Percentiles rank a stretch among this genome's conserved stretches.
phyloP scores from a whole-genome alignment of 164 flowering plant genomes.

The Chimonanthus praecox region DNA sequence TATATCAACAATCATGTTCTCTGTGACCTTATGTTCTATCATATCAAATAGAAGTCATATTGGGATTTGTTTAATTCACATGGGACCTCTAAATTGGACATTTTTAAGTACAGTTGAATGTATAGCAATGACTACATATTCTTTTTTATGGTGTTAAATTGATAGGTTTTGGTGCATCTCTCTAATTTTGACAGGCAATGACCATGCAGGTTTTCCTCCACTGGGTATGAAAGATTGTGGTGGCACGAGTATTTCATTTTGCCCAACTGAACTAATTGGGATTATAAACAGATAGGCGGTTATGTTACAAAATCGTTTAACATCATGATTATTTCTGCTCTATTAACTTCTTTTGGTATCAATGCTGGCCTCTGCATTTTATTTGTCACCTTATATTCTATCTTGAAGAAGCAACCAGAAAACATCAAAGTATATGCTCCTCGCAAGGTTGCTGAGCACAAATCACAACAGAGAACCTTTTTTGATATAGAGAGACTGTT shows the following conservation, averaged over 20 bases:
- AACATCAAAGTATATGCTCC: constrained; percentile 62
- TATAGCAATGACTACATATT: too few species aligned
- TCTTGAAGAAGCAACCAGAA: constrained; percentile 67
- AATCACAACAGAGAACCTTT: constrained; percentile 25
- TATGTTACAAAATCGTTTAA: neutral
- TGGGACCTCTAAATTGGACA: too few species aligned
- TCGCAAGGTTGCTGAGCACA: constrained; percentile 65
- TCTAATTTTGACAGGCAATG: too few species aligned
- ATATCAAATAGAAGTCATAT: too few species aligned
- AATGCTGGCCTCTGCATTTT: constrained; percentile 65
- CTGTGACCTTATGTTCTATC: too few species aligned
- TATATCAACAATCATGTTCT: too few species aligned
- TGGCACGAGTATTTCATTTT: neutral
- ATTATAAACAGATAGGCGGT: neutral
- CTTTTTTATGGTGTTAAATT: too few species aligned
- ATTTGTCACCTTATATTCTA: constrained; percentile 60
- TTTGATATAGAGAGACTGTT: constrained; percentile 56
- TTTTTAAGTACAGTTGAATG: too few species aligned
- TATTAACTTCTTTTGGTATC: constrained; percentile 79
- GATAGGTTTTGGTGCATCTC: too few species aligned
- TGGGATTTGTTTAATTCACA: too few species aligned
- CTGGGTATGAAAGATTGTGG: too few species aligned
- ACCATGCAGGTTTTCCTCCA: neutral
- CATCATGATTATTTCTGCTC: constrained; percentile 82
- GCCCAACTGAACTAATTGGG: neutral